phyloP scores from a whole-genome alignment of 2,329 filamentous ascomycete genomes.

The Trichoderma simmonsii region DNA sequence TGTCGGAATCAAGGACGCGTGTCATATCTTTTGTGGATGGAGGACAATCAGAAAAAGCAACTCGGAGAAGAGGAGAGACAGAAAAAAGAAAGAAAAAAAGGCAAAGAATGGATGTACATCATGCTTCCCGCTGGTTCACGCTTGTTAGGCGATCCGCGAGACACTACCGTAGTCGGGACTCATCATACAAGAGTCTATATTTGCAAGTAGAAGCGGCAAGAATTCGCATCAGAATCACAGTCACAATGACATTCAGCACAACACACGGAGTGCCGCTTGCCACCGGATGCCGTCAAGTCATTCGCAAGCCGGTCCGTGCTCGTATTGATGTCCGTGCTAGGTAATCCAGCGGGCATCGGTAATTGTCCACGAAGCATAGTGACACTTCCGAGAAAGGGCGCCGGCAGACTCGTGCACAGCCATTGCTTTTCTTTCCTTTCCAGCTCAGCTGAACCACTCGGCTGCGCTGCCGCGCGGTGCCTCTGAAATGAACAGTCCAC shows the following conservation, averaged over 20 bases:
- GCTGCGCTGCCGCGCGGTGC: conserved; percentile 10
- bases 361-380: neutral
- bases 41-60: neutral
- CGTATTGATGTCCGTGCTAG: neutral
- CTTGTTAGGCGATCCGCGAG: neutral
- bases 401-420: conserved; percentile 8
- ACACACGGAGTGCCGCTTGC: neutral
- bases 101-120: neutral
- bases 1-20: neutral
- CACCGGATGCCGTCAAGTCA: neutral
- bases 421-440: neutral
- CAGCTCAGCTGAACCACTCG: conserved; percentile 10
- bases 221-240: neutral
- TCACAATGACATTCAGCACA: neutral
- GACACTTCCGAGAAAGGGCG: neutral
- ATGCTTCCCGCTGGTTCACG: neutral
- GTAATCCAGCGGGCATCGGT: neutral
- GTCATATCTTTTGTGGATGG: neutral
- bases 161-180: neutral
- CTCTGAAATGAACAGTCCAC: conserved; percentile 12
- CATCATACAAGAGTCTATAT: neutral
- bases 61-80: neutral
- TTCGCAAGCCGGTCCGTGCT: conserved; percentile 1
- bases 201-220: neutral
- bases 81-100: neutral